phyloP scores from a whole-genome alignment of 495 filamentous ascomycete species.

The Hypoxylon perforatum region DNA sequence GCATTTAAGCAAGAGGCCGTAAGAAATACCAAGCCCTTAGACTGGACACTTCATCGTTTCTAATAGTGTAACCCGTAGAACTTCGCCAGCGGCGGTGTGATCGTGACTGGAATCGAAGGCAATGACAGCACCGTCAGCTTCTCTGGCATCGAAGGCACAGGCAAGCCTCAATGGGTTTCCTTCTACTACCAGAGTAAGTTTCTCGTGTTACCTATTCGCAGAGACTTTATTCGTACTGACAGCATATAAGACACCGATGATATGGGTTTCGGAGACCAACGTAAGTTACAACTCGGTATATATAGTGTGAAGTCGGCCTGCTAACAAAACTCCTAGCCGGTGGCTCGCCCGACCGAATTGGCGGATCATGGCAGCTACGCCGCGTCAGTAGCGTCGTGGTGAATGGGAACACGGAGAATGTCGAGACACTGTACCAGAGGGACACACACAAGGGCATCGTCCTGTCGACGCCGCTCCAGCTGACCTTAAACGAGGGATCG shows the following conservation, averaged over 20 bases:
- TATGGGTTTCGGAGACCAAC: conserved; percentile 58
- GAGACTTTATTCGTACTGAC: conserved; percentile 10
- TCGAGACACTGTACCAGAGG: conserved; percentile 54
- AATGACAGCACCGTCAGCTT: conserved; percentile 65
- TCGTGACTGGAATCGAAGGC: conserved; percentile 61
- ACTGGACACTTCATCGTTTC: background rate
- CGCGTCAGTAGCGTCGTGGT: conserved; percentile 57
- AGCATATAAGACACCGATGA: conserved; percentile 48
- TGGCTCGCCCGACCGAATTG: conserved; percentile 55
- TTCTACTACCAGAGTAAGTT: conserved; percentile 61
- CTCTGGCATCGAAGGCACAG: conserved; percentile 57
- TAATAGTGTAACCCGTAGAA: conserved; percentile 40
- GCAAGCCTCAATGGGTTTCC: conserved; percentile 65
- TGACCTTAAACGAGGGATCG: conserved; percentile 49
- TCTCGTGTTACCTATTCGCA: background rate
- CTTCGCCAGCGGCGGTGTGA: conserved; percentile 57
- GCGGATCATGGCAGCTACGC: conserved; percentile 55
- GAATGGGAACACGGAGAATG: conserved; percentile 48
- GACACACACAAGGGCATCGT: conserved; percentile 61
- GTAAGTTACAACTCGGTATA: conserved; percentile 27
- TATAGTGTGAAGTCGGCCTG: no score
- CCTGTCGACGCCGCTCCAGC: conserved; percentile 52
- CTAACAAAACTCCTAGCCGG: conserved; percentile 29
- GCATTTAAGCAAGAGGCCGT: conserved; percentile 62
- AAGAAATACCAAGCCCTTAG: conserved; percentile 2